phyloP scores from a whole-genome alignment of 306 rosid genomes.

The Pterocarpus santalinus region DNA sequence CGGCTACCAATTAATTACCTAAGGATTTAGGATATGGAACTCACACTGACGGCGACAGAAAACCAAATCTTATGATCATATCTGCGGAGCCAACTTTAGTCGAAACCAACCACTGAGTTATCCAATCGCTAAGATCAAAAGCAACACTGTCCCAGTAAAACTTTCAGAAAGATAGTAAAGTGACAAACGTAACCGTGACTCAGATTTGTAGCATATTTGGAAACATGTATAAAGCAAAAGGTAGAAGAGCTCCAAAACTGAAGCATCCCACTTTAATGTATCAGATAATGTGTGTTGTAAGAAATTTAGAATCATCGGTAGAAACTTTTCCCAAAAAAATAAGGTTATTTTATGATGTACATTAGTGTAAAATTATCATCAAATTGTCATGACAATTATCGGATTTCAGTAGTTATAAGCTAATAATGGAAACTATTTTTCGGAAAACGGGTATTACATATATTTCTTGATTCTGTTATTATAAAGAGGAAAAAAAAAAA shows the following conservation, averaged over 20 bases:
- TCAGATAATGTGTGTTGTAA: background rate
- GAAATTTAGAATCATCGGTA: background rate
- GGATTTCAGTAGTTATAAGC: no score
- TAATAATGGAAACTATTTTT: no score
- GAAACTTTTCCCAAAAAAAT: no score
- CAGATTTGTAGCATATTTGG: conserved; percentile 39
- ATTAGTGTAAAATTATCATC: no score
- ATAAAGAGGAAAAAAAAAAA: no score
- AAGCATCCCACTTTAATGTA: background rate
- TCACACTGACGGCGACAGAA: background rate
- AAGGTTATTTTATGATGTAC: no score
- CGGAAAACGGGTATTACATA: no score
- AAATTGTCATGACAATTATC: no score
- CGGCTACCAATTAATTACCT: background rate
- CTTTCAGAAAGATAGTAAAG: conserved; percentile 25
- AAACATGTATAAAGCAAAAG: conserved; percentile 46
- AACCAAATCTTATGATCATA: conserved; percentile 28
- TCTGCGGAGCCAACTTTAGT: background rate
- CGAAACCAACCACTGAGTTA: background rate
- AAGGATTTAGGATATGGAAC: background rate
- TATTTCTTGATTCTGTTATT: background rate
- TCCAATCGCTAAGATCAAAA: conserved; percentile 26
- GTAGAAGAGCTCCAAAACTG: conserved; percentile 25
- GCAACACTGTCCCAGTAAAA: conserved; percentile 1
- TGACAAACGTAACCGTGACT: conserved; percentile 18